Evolutionary conservation across 139 green algal species (phyloP).

Genomic region (Micractinium sp.): DNA sequence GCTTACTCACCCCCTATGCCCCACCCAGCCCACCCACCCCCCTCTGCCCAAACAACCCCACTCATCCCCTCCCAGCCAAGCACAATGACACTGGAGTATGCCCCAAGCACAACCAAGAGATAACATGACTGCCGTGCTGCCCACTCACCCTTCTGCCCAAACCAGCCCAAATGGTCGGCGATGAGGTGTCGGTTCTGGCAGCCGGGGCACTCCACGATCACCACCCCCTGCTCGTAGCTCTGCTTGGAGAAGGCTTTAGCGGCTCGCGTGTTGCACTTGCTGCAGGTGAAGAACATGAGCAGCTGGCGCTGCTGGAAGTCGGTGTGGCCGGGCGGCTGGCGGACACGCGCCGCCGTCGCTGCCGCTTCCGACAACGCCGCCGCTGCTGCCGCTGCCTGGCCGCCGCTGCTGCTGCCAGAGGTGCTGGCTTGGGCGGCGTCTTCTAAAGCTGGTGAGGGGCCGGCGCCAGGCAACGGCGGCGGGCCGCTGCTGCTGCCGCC

Average conservation of each 20-base stretch:
- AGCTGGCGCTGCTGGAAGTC: conserved; percentile 36
- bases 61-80: not conserved
- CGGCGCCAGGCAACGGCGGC: not conserved
- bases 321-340: not conserved
- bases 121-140: not conserved
- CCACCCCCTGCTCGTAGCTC: conserved; percentile 66
- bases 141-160: conserved; percentile 33
- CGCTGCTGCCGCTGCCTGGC: not conserved
- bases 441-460: not conserved
- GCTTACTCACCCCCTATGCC: too few species aligned
- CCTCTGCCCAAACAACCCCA: too few species aligned
- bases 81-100: not conserved
- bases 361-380: not conserved
- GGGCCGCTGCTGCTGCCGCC: not conserved
- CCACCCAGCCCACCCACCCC: too few species aligned
- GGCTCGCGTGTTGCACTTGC: conserved; percentile 54
- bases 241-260: conserved; percentile 65
- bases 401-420: not conserved
- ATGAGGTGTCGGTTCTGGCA: conserved; percentile 74
- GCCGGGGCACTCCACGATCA: conserved; percentile 67
- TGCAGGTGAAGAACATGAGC: conserved; percentile 52
- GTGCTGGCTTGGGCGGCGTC: not conserved
- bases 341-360: not conserved
- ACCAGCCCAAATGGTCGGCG: conserved; percentile 63
- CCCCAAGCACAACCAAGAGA: not conserved